phyloP scores from a whole-genome alignment of 345 rosid genomes.

The Lepidium aucheri region DNA sequence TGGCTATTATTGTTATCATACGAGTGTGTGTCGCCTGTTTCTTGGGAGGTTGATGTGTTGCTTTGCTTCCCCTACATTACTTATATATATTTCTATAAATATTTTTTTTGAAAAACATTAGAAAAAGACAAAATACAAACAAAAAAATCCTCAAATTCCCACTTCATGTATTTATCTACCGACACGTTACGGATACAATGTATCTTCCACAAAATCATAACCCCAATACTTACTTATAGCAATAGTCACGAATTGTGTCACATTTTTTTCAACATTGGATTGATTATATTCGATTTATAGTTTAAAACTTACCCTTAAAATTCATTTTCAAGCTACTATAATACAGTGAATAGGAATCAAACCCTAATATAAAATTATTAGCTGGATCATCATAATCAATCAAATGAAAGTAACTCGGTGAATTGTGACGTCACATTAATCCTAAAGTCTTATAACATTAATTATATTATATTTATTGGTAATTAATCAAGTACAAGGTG shows the following conservation, averaged over 20 bases:
- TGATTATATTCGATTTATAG: too few species aligned
- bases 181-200: constrained; percentile 17
- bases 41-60: constrained; percentile 25
- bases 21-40: constrained; percentile 29
- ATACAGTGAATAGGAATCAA: too few species aligned
- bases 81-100: too few species aligned
- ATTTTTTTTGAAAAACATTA: too few species aligned
- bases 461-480: neutral
- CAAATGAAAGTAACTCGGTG: too few species aligned
- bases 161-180: neutral
- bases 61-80: neutral
- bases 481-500: neutral
- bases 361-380: too few species aligned
- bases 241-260: neutral
- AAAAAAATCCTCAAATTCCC: neutral
- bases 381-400: too few species aligned
- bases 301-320: too few species aligned
- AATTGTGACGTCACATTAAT: too few species aligned
- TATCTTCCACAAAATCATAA: constrained; percentile 1
- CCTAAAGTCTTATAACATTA: too few species aligned
- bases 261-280: too few species aligned
- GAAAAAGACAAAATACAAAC: neutral
- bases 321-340: too few species aligned
- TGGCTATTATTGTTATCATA: constrained; percentile 23
- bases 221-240: neutral